These are phyloP conservation scores for Ogataea polymorpha DNA, from an alignment of 805 yeast genomes.

Conservation along the genomic window DNA sequence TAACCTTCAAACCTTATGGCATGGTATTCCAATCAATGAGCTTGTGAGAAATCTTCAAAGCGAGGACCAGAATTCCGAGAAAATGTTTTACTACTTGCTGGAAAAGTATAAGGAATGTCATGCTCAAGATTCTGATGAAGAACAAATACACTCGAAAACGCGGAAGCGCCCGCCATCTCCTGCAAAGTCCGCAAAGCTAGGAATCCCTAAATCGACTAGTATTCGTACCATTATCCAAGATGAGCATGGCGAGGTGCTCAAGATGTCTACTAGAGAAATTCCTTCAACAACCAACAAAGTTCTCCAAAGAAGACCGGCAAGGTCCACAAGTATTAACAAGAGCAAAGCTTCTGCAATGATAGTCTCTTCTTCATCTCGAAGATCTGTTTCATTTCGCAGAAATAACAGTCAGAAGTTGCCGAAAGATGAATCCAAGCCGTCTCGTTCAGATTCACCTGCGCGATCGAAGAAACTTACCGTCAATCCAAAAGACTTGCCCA, in stretches of 20 bases:
- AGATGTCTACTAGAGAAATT: conserved; percentile 29
- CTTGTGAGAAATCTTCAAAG: conserved; percentile 28
- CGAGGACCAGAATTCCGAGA: conserved; percentile 31
- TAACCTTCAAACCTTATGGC: conserved; percentile 56
- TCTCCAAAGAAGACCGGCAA: conserved; percentile 20
- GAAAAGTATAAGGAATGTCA: conserved; percentile 33
- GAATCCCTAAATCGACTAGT: conserved; percentile 30
- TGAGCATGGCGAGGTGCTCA: conserved; percentile 31
- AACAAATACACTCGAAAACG: neutral
- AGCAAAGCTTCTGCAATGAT: conserved; percentile 35
- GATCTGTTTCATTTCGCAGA: conserved; percentile 43
- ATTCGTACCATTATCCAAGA: conserved; percentile 34
- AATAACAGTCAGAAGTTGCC: conserved; percentile 14
- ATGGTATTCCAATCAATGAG: conserved; percentile 42
- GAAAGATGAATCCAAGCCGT: neutral
- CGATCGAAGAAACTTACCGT: conserved; percentile 10
- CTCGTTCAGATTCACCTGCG: neutral
- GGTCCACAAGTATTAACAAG: conserved; percentile 13
- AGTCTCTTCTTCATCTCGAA: conserved; percentile 48
- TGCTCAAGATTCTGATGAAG: conserved; percentile 9
- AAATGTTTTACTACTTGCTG: conserved; percentile 36
- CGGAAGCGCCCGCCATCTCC: conserved; percentile 12
- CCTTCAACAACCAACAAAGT: conserved; percentile 28
- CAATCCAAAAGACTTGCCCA: conserved; percentile 27
- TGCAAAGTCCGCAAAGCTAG: conserved; percentile 8